Evolutionary conservation across 1,284 basidiomycete genomes (phyloP).

Genomic region (Anthracocystis setariae): DNA sequence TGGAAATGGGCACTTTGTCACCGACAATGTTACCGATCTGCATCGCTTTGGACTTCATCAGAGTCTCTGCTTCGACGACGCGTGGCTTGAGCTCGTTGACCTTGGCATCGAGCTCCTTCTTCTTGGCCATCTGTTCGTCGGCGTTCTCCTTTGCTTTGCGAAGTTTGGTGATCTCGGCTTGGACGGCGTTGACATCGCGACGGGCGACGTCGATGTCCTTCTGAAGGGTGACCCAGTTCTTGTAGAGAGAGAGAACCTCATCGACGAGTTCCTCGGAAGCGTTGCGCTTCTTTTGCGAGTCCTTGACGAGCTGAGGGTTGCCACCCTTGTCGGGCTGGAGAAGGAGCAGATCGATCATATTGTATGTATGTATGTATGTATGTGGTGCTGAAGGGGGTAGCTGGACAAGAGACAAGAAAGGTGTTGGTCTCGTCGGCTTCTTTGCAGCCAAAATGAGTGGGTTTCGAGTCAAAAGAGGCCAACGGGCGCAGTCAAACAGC

Average conservation of each 20-base stretch:
- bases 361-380: constrained; percentile 3
- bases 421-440: constrained; percentile 15
- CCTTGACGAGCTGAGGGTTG: constrained; percentile 88
- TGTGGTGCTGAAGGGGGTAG: neutral
- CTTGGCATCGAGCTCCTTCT: constrained; percentile 80
- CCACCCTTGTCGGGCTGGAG: constrained; percentile 75
- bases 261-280: constrained; percentile 90
- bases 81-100: constrained; percentile 77
- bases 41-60: constrained; percentile 82
- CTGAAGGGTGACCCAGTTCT: constrained; percentile 88
- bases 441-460: neutral
- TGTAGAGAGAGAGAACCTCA: constrained; percentile 90
- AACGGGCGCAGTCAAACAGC: neutral
- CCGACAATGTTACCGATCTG: constrained; percentile 93
- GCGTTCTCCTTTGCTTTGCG: constrained; percentile 94
- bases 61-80: constrained; percentile 75
- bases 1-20: constrained; percentile 82
- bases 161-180: constrained; percentile 92
- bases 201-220: constrained; percentile 81
- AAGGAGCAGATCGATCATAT: constrained; percentile 53
- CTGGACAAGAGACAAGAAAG: neutral
- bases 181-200: constrained; percentile 86
- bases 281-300: constrained; percentile 90
- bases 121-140: constrained; percentile 82
- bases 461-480: constrained; percentile 17